A percentile compares a stretch with the other conserved stretches of the same genome.
Evolutionary conservation across 1,284 basidiomycete genomes (phyloP).

Genomic region (Agroathelia rolfsii): DNA sequence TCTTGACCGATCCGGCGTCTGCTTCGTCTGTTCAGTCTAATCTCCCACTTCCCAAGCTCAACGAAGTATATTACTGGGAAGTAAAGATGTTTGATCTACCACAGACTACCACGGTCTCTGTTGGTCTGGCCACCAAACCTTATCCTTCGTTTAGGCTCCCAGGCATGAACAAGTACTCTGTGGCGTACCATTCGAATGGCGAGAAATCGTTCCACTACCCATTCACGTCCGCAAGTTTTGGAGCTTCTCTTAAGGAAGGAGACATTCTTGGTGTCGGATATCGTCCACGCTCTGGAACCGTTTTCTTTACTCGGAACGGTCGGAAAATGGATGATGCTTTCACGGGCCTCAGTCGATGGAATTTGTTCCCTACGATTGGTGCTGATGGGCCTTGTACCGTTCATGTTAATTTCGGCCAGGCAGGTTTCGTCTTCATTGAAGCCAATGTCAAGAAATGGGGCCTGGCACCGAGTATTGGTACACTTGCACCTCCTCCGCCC

Average conservation of each 20-base stretch:
- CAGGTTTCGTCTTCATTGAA: constrained; percentile 95
- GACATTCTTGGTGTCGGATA: constrained; percentile 92
- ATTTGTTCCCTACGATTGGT: constrained; percentile 91
- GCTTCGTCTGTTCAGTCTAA: constrained; percentile 92
- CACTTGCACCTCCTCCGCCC: constrained; percentile 88
- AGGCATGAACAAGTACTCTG: constrained; percentile 82
- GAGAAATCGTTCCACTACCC: constrained; percentile 98
- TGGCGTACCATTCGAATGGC: constrained; percentile 94
- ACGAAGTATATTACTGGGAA: constrained; percentile 98
- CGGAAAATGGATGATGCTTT: constrained; percentile 93
- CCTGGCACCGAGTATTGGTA: constrained; percentile 88
- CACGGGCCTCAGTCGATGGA: constrained; percentile 77
- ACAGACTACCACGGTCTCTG: constrained; percentile 69
- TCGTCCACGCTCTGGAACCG: constrained; percentile 87
- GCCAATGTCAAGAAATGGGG: constrained; percentile 99
- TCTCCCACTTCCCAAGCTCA: constrained; percentile 86
- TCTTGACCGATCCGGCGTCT: constrained; percentile 88
- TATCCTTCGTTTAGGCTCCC: constrained; percentile 90
- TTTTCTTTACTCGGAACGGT: constrained; percentile 95
- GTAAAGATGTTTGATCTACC: constrained; percentile 96
- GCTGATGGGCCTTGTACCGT: constrained; percentile 91
- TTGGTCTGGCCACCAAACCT: constrained; percentile 91
- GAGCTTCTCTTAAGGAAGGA: constrained; percentile 82
- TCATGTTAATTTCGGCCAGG: constrained; percentile 92
- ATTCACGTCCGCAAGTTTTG: constrained; percentile 83